Base-by-base conservation (phyloP, 2,329 filamentous ascomycete species). In the Ceratocystis ficicola region DNA sequence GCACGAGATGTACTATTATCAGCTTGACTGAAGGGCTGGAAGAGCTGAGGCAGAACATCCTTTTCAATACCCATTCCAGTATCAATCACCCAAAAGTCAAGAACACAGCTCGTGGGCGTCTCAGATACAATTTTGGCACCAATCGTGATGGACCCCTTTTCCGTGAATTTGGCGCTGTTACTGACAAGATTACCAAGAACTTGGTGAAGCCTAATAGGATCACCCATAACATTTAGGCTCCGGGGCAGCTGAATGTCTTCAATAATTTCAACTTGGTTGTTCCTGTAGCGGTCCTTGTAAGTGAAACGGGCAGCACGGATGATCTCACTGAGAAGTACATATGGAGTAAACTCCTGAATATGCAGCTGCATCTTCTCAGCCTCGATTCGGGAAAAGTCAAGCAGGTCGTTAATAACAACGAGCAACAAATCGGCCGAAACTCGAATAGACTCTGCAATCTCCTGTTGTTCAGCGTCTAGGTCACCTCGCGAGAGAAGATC, bases 311-410 rank as follows among this genome's bases (percentile, higher is more conserved):
- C 83, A 2, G 85, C 85, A 32, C 85, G 78, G 17, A 87, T 83
- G 10, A 87, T 84, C 71, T 87, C 85, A 3, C 82, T 80, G 46
- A 87, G 80, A 81, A 86, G 85, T 72, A 86, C 84, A 70, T 83
- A 80, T 0, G 85, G 83, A 69, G 85, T 86, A 75, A 87, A 87
- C 6, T 83, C 83, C 65, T 85, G 86, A 67, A 86, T 81, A 72
- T 89, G 89, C 1, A 92, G 82, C 73, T 94, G 90, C 78, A 95
- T 86, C 73, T 90, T 87, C 70, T 92, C 89, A 2, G 88, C 90
- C 73, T 95, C 90, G 77, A 94, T 90, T 75, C 95, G 95, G 32
- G 91, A 96, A 73, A 96, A 95, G 75, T 97, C 93, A 3, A 96
- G 79, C 64, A 96, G 96, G 72, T 97, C 93, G 72, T 96, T 96